phyloP scores from a whole-genome alignment of 495 filamentous ascomycete genomes.

The Pseudoneurospora amorphoporcata region DNA sequence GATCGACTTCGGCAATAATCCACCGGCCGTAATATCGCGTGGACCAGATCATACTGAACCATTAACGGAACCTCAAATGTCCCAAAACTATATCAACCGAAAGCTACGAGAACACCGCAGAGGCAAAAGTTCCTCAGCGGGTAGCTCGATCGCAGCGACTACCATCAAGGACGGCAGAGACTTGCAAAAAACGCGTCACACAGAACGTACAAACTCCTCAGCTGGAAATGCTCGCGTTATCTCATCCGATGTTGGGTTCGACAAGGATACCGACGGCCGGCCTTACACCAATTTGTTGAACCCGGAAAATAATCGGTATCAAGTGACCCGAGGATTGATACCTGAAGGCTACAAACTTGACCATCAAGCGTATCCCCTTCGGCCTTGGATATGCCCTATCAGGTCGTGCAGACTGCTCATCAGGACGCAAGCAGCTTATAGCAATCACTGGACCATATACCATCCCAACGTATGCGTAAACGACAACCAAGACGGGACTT shows the following conservation, averaged over 20 bases:
- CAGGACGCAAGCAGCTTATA: background rate
- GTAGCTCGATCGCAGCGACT: background rate
- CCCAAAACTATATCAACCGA: background rate
- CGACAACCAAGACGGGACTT: slow-evolving; percentile 8
- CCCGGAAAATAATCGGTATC: background rate
- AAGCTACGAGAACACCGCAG: background rate
- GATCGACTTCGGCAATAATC: background rate
- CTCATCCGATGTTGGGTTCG: background rate
- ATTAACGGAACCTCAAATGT: background rate
- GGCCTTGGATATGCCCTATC: slow-evolving; percentile 11
- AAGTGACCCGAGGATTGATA: slow-evolving; percentile 5
- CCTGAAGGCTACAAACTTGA: slow-evolving; percentile 9
- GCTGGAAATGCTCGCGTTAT: background rate
- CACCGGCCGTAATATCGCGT: background rate
- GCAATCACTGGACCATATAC: slow-evolving; percentile 5
- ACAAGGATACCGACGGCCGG: background rate
- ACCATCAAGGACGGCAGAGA: background rate
- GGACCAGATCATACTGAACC: background rate
- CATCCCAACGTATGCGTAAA: background rate
- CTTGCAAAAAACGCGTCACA: background rate
- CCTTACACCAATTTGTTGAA: slow-evolving; percentile 7
- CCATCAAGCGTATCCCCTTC: background rate
- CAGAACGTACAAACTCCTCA: background rate
- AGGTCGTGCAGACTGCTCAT: slow-evolving; percentile 5
- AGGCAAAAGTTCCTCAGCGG: background rate